Conservation (phyloP, 2,329 filamentous ascomycete species). For the Septoria petroselini region DNA sequence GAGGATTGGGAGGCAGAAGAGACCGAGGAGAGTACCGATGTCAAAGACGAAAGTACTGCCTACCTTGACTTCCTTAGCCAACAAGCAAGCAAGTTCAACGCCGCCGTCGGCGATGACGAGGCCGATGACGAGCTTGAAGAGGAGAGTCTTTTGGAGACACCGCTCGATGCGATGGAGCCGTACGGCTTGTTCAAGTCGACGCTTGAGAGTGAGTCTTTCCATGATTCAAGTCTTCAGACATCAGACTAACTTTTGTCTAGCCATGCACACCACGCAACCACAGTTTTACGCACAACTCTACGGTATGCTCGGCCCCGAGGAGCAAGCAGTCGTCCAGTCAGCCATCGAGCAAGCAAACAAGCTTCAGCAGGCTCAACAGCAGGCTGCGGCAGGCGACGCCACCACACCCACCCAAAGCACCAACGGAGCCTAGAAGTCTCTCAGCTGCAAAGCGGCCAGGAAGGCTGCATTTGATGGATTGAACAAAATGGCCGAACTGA, state of each 20-base stretch:
- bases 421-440: conserved; percentile 7
- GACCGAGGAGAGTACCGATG: conserved; percentile 62
- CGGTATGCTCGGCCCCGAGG: conserved; percentile 72
- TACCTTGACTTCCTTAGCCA: conserved; percentile 96
- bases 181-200: conserved; percentile 84
- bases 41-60: conserved; percentile 85
- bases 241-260: conserved; percentile 29
- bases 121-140: conserved; percentile 90
- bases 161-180: conserved; percentile 90
- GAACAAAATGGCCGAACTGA: too few species aligned
- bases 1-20: conserved; percentile 67
- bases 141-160: conserved; percentile 86
- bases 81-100: conserved; percentile 55
- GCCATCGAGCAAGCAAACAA: conserved; percentile 70
- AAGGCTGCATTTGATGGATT: too few species aligned
- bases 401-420: conserved; percentile 9
- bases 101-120: conserved; percentile 58
- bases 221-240: too few species aligned
- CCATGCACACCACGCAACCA: conserved; percentile 82
- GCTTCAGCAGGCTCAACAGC: conserved; percentile 39
- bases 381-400: conserved; percentile 12
- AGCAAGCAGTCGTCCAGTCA: conserved; percentile 74
- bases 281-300: conserved; percentile 81
- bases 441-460: neutral
- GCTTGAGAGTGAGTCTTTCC: conserved; percentile 47